phyloP scores from a whole-genome alignment of 306 rosid species.

The Quillaja saponaria region DNA sequence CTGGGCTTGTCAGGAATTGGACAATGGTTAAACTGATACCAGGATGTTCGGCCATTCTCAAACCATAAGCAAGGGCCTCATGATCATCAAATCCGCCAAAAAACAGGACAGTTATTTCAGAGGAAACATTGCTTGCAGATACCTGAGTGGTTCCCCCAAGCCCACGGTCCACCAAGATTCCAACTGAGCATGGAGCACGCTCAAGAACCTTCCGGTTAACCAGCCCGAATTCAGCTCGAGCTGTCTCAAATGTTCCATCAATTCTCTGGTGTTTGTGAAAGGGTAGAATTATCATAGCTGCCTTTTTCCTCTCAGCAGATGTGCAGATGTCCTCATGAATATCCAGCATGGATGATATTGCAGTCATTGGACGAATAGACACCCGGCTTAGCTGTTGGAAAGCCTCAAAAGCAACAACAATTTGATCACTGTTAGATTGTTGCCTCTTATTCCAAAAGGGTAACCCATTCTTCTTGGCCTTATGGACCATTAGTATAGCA shows the following conservation, averaged over 20 bases:
- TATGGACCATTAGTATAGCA: constrained; percentile 64
- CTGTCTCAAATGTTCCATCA: constrained; percentile 56
- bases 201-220: constrained; percentile 53
- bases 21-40: constrained; percentile 51
- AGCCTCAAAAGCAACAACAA: constrained; percentile 63
- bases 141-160: constrained; percentile 66
- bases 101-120: constrained; percentile 42
- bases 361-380: constrained; percentile 67
- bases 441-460: constrained; percentile 64
- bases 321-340: constrained; percentile 61
- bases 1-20: constrained; percentile 29
- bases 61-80: constrained; percentile 67
- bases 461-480: constrained; percentile 56
- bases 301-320: constrained; percentile 49
- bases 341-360: constrained; percentile 47
- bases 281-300: constrained; percentile 61
- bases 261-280: constrained; percentile 63
- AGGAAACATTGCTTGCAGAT: constrained; percentile 52
- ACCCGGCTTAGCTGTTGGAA: constrained; percentile 56
- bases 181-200: constrained; percentile 65
- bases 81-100: constrained; percentile 65
- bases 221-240: constrained; percentile 43
- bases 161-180: constrained; percentile 70
- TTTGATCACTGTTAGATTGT: constrained; percentile 34
- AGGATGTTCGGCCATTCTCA: constrained; percentile 69